Conservation (phyloP, 768 basidiomycete genomes). For the Tylopilus sp. region DNA sequence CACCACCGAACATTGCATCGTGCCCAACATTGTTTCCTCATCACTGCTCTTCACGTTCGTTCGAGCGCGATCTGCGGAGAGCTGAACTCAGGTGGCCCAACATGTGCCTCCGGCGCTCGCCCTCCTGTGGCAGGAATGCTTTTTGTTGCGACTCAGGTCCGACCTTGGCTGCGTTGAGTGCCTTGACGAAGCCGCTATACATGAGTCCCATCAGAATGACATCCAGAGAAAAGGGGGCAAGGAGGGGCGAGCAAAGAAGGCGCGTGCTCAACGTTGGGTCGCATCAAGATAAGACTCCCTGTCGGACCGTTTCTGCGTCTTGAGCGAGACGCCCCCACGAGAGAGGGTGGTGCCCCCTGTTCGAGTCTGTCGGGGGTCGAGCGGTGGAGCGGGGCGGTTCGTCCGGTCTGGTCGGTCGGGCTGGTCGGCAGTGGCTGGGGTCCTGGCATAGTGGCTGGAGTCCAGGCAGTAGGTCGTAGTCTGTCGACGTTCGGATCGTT, state of each 20-base stretch:
- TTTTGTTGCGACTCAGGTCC: slow-evolving; percentile 8
- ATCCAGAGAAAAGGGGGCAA: neutral
- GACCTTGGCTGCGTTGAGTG: slow-evolving; percentile 45
- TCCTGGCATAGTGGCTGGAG: slow-evolving; percentile 39
- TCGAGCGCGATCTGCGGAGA: slow-evolving; percentile 5
- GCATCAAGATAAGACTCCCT: slow-evolving; percentile 68
- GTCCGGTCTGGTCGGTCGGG: slow-evolving; percentile 61
- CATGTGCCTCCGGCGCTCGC: neutral
- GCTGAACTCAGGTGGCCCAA: slow-evolving; percentile 1
- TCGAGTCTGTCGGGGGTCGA: slow-evolving; percentile 35
- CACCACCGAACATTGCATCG: too few relatives aligned
- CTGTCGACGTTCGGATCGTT: neutral
- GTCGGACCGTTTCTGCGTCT: slow-evolving; percentile 57
- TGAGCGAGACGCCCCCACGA: slow-evolving; percentile 59
- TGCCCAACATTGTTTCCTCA: too few relatives aligned
- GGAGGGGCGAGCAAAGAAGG: neutral
- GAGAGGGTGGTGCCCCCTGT: slow-evolving; percentile 54
- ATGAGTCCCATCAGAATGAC: neutral
- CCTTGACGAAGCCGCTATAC: slow-evolving; percentile 51
- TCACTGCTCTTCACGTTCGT: neutral
- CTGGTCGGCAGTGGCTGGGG: too few relatives aligned
- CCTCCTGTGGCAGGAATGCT: slow-evolving; percentile 1
- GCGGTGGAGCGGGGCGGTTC: slow-evolving; percentile 20
- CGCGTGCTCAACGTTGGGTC: slow-evolving; percentile 54
- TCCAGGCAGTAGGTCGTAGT: slow-evolving; percentile 47